Base-by-base conservation (phyloP, 2,329 filamentous ascomycete genomes). In the Elsinoe perseae region DNA sequence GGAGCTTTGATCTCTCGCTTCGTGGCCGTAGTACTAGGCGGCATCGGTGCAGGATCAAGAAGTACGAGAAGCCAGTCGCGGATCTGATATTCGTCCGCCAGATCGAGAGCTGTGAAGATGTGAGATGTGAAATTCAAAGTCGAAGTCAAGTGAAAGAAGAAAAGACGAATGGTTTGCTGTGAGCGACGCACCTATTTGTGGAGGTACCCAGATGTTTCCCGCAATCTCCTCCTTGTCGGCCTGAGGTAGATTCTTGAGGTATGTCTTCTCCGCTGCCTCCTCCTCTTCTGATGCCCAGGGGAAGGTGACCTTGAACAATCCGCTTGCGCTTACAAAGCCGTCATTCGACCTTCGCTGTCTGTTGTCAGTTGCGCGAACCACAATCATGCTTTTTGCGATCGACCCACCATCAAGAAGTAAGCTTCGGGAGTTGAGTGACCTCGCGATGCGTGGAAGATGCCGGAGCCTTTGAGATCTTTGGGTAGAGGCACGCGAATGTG, bases 151-250 rank as follows among this genome's bases (percentile, higher is more conserved):
- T 21, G 36, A 14, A 9, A 36, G 32, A 36, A 36, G 32, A 5
- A 36, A 36, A 3, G 12, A 5, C 5, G 3, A 14, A 4, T n/a
- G 27, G 16, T 48, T 36, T 38, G 48, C 48, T 14, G 25, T 8
- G 2, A 7, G 30, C 46, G 50, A 56, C 72, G 64, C 75, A 86
- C 83, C 83, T 68, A 81, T 75, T 62, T 85, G 79, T 4, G 92
- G 90, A 46, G 89, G 83, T 52, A 97, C 91, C 93, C 93, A 98
- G 54, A 98, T 83, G 70, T 96, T 98, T 44, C 93, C 93, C 23
- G 93, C 93, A 27, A 93, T 90, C 77, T 97, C 93, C 68, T 97
- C 91, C 57, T 80, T 79, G 64, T 90, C 95, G 8, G 91, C 95
- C 27, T 86, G 86, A 30, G 82, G 73, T 25, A 93, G 83, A 5